These are phyloP conservation scores for Starmera dryadoides DNA, from an alignment of 805 yeast species.

Conservation along the genomic window DNA sequence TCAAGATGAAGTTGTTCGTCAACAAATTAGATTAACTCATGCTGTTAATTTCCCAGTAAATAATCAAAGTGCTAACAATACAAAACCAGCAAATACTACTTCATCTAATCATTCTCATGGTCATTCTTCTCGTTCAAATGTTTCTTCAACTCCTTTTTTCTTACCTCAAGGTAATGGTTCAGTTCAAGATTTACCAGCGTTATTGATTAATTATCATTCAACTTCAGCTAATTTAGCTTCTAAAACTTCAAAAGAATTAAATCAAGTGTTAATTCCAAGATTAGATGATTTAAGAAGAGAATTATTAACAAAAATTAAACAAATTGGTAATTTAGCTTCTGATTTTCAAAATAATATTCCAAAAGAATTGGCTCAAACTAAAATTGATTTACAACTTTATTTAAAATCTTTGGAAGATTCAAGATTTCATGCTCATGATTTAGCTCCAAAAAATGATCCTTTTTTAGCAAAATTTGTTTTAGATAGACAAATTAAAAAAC, in stretches of 20 bases:
- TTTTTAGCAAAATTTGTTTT: slow-evolving; percentile 62
- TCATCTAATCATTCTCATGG: not conserved
- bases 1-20: slow-evolving; percentile 84
- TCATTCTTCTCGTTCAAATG: slow-evolving; percentile 4
- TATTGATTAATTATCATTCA: slow-evolving; percentile 59
- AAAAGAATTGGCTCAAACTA: slow-evolving; percentile 64
- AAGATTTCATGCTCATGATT: slow-evolving; percentile 35
- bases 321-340: slow-evolving; percentile 71
- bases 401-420: slow-evolving; percentile 58
- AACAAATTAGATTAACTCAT: slow-evolving; percentile 73
- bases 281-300: slow-evolving; percentile 68
- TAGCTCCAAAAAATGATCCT: slow-evolving; percentile 67
- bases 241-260: slow-evolving; percentile 52
- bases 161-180: slow-evolving; percentile 75
- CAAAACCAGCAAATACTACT: not conserved
- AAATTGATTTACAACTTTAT: slow-evolving; percentile 45
- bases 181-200: slow-evolving; percentile 73
- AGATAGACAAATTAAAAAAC: slow-evolving; percentile 72
- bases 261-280: slow-evolving; percentile 54
- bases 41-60: slow-evolving; percentile 48
- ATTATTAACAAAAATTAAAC: slow-evolving; percentile 76
- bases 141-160: slow-evolving; percentile 38
- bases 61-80: not conserved
- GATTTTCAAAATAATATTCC: slow-evolving; percentile 77
- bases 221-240: slow-evolving; percentile 53